Conservation (phyloP, 1,139 yeast species). For the Sugiyamaella castrensis region DNA sequence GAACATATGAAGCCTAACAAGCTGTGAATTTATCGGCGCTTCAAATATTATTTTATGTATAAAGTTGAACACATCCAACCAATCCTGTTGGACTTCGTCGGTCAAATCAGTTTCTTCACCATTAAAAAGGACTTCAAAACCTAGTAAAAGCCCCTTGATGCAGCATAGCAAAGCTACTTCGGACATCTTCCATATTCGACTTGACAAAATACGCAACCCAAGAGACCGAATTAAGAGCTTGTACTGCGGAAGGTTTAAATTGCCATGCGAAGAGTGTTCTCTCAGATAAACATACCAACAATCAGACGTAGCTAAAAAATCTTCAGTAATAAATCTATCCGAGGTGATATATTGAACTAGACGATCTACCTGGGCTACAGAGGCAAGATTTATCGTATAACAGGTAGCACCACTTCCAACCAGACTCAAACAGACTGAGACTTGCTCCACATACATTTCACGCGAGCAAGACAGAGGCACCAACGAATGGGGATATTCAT, state of each 20-base stretch:
- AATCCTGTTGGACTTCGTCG: conserved; percentile 2
- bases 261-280: not conserved
- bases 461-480: not conserved
- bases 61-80: conserved; percentile 11
- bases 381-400: conserved; percentile 2
- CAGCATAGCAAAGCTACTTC: conserved; percentile 10
- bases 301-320: not conserved
- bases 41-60: conserved; percentile 7
- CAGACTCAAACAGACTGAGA: not conserved
- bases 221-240: conserved; percentile 6
- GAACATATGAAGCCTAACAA: not conserved
- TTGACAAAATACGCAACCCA: conserved; percentile 10
- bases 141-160: conserved; percentile 7
- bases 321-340: not conserved
- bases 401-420: conserved; percentile 1
- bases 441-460: not conserved
- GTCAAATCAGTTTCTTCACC: not conserved
- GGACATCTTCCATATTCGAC: conserved; percentile 11
- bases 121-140: not conserved
- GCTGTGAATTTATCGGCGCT: conserved; percentile 6
- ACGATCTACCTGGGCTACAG: not conserved
- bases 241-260: not conserved
- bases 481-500: not conserved
- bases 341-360: not conserved
- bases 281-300: not conserved